phyloP scores from a whole-genome alignment of 495 filamentous ascomycete genomes.

The Aspergillus mulundensis region DNA sequence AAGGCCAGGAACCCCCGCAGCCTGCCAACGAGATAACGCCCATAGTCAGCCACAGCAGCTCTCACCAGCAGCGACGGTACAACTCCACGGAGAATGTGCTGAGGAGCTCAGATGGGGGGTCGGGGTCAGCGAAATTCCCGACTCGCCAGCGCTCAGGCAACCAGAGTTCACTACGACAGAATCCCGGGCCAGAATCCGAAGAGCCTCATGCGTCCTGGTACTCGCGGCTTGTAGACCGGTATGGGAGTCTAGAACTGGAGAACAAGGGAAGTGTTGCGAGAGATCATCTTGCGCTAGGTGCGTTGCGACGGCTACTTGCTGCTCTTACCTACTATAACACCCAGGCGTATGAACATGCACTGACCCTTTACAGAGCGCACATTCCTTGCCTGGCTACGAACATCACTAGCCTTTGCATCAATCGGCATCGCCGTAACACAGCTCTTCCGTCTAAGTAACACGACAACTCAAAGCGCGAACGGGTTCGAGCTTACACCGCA shows the following conservation, averaged over 20 bases:
- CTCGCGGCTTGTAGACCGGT: constrained; percentile 55
- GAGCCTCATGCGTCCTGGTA: constrained; percentile 44
- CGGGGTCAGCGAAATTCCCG: constrained; percentile 7
- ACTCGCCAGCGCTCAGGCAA: constrained; percentile 4
- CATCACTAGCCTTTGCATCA: constrained; percentile 89
- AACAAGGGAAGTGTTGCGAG: constrained; percentile 95
- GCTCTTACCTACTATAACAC: not conserved
- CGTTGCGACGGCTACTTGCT: no score
- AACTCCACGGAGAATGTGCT: constrained; percentile 30
- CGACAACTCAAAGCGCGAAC: constrained; percentile 20
- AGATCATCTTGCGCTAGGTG: constrained; percentile 92
- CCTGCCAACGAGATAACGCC: constrained; percentile 32
- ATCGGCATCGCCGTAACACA: constrained; percentile 97
- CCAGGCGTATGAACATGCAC: constrained; percentile 3
- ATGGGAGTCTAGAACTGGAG: constrained; percentile 84
- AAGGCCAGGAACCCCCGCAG: constrained; percentile 10
- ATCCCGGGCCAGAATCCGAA: constrained; percentile 9
- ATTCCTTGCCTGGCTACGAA: constrained; percentile 95
- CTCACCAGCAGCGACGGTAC: constrained; percentile 29
- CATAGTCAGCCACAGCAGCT: constrained; percentile 26
- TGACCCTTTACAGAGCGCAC: constrained; percentile 66
- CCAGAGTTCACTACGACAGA: constrained; percentile 9
- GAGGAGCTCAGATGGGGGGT: constrained; percentile 15
- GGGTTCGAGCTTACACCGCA: constrained; percentile 8
- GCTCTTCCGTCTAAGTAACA: constrained; percentile 86